Evolutionary conservation across 2,329 filamentous ascomycete species (phyloP).

Genomic region (Paecilomyces sp.): DNA sequence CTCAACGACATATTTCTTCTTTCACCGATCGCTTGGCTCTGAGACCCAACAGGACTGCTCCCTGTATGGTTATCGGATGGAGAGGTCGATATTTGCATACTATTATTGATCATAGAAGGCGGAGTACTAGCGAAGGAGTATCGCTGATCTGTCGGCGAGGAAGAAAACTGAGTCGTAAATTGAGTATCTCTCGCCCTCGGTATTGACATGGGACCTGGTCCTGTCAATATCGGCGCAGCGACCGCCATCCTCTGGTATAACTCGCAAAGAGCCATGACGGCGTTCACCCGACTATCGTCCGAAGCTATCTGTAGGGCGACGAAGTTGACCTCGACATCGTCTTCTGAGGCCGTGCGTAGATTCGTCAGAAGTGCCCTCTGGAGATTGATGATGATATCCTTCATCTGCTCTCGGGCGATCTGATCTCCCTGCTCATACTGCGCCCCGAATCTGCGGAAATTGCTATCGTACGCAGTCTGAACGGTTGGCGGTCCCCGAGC

Average conservation of each 20-base stretch:
- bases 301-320: conserved; percentile 24
- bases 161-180: background rate
- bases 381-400: conserved; percentile 31
- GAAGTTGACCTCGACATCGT: conserved; percentile 24
- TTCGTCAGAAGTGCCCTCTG: conserved; percentile 27
- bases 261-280: conserved; percentile 27
- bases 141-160: background rate
- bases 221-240: conserved; percentile 6
- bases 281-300: conserved; percentile 27
- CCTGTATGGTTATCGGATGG: background rate
- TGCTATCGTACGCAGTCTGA: conserved; percentile 27
- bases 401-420: conserved; percentile 29
- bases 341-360: conserved; percentile 22
- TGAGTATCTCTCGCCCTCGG: background rate
- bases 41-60: background rate
- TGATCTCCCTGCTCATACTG: conserved; percentile 28
- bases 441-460: conserved; percentile 25
- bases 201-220: conserved; percentile 2
- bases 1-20: background rate
- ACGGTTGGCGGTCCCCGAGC: conserved; percentile 26
- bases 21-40: background rate
- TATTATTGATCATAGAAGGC: background rate
- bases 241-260: conserved; percentile 24
- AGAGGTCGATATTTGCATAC: background rate
- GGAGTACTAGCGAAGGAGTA: background rate